phyloP scores from a whole-genome alignment of 2,329 filamentous ascomycete genomes.

The Venturia oleaginea region DNA sequence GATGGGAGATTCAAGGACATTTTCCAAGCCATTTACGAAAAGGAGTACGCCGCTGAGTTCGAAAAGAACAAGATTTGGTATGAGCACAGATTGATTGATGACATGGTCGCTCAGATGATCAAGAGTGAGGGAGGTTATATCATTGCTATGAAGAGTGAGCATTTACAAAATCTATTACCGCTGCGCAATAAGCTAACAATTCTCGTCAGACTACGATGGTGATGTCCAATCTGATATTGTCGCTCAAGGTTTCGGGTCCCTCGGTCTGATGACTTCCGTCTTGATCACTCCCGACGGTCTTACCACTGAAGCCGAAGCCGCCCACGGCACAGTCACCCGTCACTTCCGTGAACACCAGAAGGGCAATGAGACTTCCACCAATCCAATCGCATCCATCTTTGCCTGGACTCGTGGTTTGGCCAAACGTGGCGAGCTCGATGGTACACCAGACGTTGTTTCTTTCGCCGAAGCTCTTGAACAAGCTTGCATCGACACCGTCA shows the following conservation, averaged over 20 bases:
- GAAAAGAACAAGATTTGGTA: slow-evolving; percentile 95
- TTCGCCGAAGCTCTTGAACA: slow-evolving; percentile 89
- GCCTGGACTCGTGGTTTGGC: slow-evolving; percentile 93
- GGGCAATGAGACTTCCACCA: slow-evolving; percentile 92
- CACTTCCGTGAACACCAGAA: slow-evolving; percentile 99
- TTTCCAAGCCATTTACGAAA: slow-evolving; percentile 94
- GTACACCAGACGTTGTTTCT: slow-evolving; percentile 80
- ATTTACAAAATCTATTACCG: not conserved
- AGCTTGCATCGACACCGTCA: slow-evolving; percentile 89
- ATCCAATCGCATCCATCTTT: slow-evolving; percentile 98
- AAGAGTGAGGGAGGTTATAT: slow-evolving; percentile 95
- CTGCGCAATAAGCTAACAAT: not conserved
- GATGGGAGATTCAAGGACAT: slow-evolving; percentile 99
- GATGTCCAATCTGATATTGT: slow-evolving; percentile 98
- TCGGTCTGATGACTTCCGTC: slow-evolving; percentile 97
- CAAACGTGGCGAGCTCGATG: slow-evolving; percentile 87
- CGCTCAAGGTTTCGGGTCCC: slow-evolving; percentile 93
- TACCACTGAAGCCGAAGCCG: slow-evolving; percentile 95
- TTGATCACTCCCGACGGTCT: slow-evolving; percentile 94
- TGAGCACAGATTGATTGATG: slow-evolving; percentile 97
- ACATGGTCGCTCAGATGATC: slow-evolving; percentile 99
- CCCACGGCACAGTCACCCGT: slow-evolving; percentile 94
- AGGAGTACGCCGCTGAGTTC: slow-evolving; percentile 76
- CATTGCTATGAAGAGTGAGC: slow-evolving; percentile 94
- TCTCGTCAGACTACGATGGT: slow-evolving; percentile 77